Percentiles rank a stretch among this genome's conserved stretches.
Evolutionary conservation across 2,329 filamentous ascomycete species (phyloP).

Genomic region (Fusarium acutatum): DNA sequence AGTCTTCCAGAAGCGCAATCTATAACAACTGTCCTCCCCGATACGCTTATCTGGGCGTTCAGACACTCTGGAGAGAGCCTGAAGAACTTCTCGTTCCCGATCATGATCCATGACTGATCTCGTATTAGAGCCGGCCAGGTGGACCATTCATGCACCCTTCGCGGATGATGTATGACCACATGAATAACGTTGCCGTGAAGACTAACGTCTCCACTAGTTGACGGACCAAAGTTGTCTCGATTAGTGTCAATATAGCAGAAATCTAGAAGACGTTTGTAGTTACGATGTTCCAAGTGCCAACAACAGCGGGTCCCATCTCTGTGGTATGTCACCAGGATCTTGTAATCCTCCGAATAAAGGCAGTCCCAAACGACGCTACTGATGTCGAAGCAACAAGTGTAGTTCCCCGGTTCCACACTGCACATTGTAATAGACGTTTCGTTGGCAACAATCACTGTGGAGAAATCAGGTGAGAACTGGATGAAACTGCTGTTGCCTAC

Average conservation of each 20-base stretch:
- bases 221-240: too few relatives aligned
- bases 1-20: neutral
- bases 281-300: neutral
- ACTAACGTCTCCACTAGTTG: neutral
- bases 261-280: accelerated
- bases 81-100: neutral
- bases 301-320: accelerated
- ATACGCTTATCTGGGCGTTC: neutral
- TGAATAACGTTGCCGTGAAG: accelerated
- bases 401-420: accelerated
- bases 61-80: neutral
- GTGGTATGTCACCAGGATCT: accelerated
- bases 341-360: neutral
- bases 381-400: accelerated
- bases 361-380: accelerated
- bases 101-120: neutral
- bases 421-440: accelerated
- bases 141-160: accelerated
- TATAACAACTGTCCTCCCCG: accelerated
- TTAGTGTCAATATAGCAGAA: accelerated
- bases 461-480: neutral
- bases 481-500: accelerated
- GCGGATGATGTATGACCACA: accelerated
- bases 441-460: accelerated
- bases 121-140: too few relatives aligned